A percentile compares a stretch with the other conserved stretches of the same genome.
Evolutionary conservation across 306 rosid genomes (phyloP).

Genomic region (Ormosia semicastrata): DNA sequence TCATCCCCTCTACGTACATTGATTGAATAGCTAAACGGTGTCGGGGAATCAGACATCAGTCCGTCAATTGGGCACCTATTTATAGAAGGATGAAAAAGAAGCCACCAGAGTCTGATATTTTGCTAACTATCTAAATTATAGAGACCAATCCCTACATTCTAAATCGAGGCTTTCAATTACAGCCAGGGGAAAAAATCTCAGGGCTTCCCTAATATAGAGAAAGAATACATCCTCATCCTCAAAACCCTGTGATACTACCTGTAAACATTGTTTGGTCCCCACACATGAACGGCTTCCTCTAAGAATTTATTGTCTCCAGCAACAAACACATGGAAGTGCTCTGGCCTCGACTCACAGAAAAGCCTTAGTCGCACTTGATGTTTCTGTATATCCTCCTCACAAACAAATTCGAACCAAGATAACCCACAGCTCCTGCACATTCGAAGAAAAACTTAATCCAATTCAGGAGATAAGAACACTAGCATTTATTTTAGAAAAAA

Average conservation of each 20-base stretch:
- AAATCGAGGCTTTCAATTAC: slow-evolving; percentile 74
- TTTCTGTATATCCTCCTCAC: slow-evolving; percentile 99
- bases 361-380: slow-evolving; percentile 91
- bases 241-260: slow-evolving; percentile 55
- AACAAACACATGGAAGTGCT: slow-evolving; percentile 44
- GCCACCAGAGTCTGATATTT: slow-evolving; percentile 47
- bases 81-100: slow-evolving; percentile 44
- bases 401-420: slow-evolving; percentile 92
- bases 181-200: slow-evolving; percentile 61
- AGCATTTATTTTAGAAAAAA: not conserved
- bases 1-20: slow-evolving; percentile 44
- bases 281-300: slow-evolving; percentile 51
- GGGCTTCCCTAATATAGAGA: slow-evolving; percentile 65
- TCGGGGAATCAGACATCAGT: slow-evolving; percentile 37
- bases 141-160: slow-evolving; percentile 66
- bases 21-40: slow-evolving; percentile 26
- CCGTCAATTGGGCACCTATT: slow-evolving; percentile 48
- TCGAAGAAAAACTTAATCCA: slow-evolving; percentile 7
- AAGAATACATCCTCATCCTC: slow-evolving; percentile 60
- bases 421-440: slow-evolving; percentile 91
- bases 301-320: slow-evolving; percentile 30
- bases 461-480: not conserved
- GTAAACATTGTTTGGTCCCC: slow-evolving; percentile 40
- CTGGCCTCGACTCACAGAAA: slow-evolving; percentile 36
- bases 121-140: slow-evolving; percentile 64